phyloP scores from a whole-genome alignment of 2,329 filamentous ascomycete genomes.

The Microsporum canis region DNA sequence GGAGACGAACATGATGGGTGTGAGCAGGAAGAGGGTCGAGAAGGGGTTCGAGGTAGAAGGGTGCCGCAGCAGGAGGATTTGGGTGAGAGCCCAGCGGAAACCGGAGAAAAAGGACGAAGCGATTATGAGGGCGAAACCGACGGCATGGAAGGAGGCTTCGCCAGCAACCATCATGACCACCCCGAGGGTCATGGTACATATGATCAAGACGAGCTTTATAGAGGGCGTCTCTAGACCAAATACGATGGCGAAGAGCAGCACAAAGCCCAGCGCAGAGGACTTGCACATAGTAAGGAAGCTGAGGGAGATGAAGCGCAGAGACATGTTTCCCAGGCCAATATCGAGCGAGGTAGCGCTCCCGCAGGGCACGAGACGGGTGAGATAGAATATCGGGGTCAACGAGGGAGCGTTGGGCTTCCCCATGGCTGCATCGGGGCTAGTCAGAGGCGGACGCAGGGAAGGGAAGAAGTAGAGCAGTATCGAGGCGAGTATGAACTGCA shows the following conservation, averaged over 20 bases:
- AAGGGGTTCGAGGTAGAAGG: constrained; percentile 94
- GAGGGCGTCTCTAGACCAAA: constrained; percentile 86
- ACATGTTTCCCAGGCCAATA: constrained; percentile 92
- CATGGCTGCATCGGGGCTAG: background rate
- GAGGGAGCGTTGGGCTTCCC: constrained; percentile 30
- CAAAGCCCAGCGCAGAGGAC: constrained; percentile 89
- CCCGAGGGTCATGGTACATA: constrained; percentile 79
- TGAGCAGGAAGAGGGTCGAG: constrained; percentile 94
- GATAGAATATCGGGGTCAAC: constrained; percentile 62
- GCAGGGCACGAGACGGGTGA: constrained; percentile 83
- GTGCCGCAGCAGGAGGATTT: constrained; percentile 87
- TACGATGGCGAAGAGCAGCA: constrained; percentile 85
- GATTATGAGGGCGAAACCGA: constrained; percentile 88
- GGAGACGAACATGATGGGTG: constrained; percentile 86
- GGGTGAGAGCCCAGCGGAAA: constrained; percentile 96
- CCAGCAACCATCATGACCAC: constrained; percentile 98
- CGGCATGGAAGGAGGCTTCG: constrained; percentile 75
- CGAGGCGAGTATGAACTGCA: constrained; percentile 74
- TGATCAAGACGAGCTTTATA: constrained; percentile 73
- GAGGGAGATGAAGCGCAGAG: constrained; percentile 86
- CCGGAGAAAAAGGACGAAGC: constrained; percentile 88
- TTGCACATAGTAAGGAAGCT: constrained; percentile 99
- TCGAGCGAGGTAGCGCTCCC: constrained; percentile 87
- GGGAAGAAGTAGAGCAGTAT: constrained; percentile 73
- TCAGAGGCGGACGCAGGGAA: constrained; percentile 54